phyloP scores from a whole-genome alignment of 2,329 filamentous ascomycete genomes.

The Aureobasidium sp. region DNA sequence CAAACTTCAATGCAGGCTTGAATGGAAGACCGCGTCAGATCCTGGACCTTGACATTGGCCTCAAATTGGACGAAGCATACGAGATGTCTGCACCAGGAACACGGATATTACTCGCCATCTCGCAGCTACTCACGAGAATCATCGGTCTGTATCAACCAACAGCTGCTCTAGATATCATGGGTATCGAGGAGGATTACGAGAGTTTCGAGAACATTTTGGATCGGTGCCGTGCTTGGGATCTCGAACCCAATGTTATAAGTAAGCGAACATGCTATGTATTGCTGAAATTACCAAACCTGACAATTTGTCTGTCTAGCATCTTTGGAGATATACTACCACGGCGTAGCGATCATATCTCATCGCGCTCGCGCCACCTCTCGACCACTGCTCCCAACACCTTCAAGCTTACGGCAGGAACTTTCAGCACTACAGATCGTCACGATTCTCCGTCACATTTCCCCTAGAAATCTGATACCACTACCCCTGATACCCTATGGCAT shows the following conservation, averaged over 20 bases:
- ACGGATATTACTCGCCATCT: slow-evolving; percentile 39
- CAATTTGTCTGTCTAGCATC: slow-evolving; percentile 29
- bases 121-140: slow-evolving; percentile 38
- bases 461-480: slow-evolving; percentile 41
- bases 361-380: slow-evolving; percentile 37
- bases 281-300: background rate
- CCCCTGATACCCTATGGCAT: slow-evolving; percentile 50
- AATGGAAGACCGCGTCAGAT: slow-evolving; percentile 41
- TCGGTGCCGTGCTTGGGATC: slow-evolving; percentile 31
- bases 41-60: slow-evolving; percentile 31
- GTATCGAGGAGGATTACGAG: slow-evolving; percentile 41
- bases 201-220: slow-evolving; percentile 38
- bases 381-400: slow-evolving; percentile 38
- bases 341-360: slow-evolving; percentile 49
- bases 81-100: slow-evolving; percentile 33
- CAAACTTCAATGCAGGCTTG: slow-evolving; percentile 40
- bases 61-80: slow-evolving; percentile 9
- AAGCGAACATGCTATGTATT: background rate
- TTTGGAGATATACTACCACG: slow-evolving; percentile 49
- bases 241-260: slow-evolving; percentile 30
- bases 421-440: slow-evolving; percentile 47
- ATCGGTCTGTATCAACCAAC: slow-evolving; percentile 41
- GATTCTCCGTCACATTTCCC: slow-evolving; percentile 39
- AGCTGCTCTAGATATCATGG: slow-evolving; percentile 32
- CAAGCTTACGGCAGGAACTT: slow-evolving; percentile 46